Evolutionary conservation across 2,329 filamentous ascomycete species (phyloP), one percentile per base, ranked within the genome.

Genomic region (Cordyceps farinosa): DNA sequence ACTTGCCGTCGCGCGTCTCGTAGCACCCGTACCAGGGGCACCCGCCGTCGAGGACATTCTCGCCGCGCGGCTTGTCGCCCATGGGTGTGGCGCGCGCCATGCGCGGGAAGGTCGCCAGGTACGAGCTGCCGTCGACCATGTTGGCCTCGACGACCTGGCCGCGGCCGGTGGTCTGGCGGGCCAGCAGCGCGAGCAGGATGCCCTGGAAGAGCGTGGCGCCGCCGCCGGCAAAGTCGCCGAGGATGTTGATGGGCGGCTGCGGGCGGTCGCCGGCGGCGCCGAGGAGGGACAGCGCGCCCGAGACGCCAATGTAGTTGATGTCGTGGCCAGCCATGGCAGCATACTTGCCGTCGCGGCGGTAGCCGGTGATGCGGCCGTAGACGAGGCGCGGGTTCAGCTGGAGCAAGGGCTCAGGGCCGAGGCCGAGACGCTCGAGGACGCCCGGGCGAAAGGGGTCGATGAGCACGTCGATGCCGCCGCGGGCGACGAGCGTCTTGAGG

Each of bases 391-490:
- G 89, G 74, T 97, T 97, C 22, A 84, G 72, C 30, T 77, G 79
- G 34, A 87, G 78, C 8, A 97, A 81, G 1, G 84, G 83, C 0
- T 84, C 82, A 8, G 94, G 94, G 0, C 87, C 87, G 1, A 98
- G 84, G 0, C 90, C 90, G 10, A 94, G 85, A 58, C 89, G 90
- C 77, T 98, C 94, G 2, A 98, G 84, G 1, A 97, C 91, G 42
- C 92, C 92, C 0, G 94, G 94, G 0, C 94, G 90, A 80, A 92
- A 98, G 0, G 95, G 94, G 74, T 98, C 95, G 74, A 98, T 95
- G 34, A 98, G 76, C 42, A 97, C 81, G 76, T 98, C 94, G 45
- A 95, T 80, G 73, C 94, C 90, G 62, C 87, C 82, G 17, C 79
- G 73, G 17, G 78, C 75, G 42, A 89, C 77, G 1, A 97, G 81